phyloP scores from a whole-genome alignment of 352 stramenopile species.

The Blastocystis sp. region DNA sequence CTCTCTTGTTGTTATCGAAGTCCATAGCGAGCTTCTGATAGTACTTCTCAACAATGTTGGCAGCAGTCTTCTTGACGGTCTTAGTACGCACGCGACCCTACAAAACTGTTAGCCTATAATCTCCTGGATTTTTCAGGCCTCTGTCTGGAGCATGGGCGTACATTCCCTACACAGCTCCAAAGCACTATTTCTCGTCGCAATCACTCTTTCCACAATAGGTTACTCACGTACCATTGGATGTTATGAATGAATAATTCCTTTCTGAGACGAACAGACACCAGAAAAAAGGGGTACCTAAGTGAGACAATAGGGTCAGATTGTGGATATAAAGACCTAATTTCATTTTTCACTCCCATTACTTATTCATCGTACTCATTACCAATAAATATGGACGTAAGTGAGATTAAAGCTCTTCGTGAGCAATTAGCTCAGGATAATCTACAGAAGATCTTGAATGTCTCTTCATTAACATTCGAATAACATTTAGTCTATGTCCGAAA shows the following conservation, averaged over 20 bases:
- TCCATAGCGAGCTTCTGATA: conserved; percentile 98
- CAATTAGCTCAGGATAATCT: conserved; percentile 13
- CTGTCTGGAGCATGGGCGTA: background rate
- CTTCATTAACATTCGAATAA: background rate
- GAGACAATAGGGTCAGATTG: background rate
- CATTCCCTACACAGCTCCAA: too few relatives aligned
- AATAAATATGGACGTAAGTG: background rate
- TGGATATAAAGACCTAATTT: background rate
- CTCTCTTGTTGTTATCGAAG: conserved; percentile 99
- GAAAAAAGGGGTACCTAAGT: background rate
- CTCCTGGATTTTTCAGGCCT: background rate
- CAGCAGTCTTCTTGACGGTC: conserved; percentile 98
- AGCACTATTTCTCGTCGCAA: background rate
- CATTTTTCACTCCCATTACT: background rate
- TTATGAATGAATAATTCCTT: conserved; percentile 51
- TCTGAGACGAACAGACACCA: background rate
- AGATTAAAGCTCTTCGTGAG: background rate
- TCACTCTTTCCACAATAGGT: background rate
- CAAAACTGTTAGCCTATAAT: background rate
- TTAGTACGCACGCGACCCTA: conserved; percentile 94
- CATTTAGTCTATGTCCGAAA: background rate
- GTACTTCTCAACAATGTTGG: conserved; percentile 99
- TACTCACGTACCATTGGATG: conserved; percentile 51
- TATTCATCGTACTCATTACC: background rate
- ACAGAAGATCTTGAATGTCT: conserved; percentile 14